A percentile compares a stretch with the other conserved stretches of the same genome.
Conservation (phyloP, 2,329 filamentous ascomycete species). For the Diaporthe batatas region DNA sequence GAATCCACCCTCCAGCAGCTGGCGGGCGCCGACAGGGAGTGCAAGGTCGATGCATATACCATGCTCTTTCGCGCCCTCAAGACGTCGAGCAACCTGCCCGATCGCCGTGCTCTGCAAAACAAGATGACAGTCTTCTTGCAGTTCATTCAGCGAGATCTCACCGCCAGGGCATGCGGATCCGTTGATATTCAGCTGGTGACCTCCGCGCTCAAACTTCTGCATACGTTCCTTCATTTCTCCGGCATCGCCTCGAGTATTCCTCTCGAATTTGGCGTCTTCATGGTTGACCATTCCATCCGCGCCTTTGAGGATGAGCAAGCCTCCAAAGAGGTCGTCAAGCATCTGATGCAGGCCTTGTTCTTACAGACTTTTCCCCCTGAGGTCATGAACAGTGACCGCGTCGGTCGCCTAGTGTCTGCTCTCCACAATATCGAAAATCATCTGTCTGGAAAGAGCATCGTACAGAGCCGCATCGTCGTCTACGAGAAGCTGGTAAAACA, state of each 20-base stretch:
- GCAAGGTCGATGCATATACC: conserved; percentile 87
- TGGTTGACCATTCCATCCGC: conserved; percentile 84
- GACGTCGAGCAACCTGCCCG: conserved; percentile 85
- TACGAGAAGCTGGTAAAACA: conserved; percentile 84
- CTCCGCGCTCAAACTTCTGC: conserved; percentile 82
- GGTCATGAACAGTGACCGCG: conserved; percentile 79
- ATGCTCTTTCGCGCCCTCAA: conserved; percentile 82
- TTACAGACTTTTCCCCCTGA: conserved; percentile 83
- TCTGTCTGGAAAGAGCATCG: conserved; percentile 83
- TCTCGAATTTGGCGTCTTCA: conserved; percentile 82
- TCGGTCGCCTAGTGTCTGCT: conserved; percentile 77
- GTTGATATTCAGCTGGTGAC: conserved; percentile 79
- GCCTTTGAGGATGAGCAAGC: conserved; percentile 76
- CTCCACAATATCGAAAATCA: conserved; percentile 80
- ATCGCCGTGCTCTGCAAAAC: conserved; percentile 76
- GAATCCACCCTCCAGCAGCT: conserved; percentile 88
- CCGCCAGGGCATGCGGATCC: conserved; percentile 67
- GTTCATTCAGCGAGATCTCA: conserved; percentile 87
- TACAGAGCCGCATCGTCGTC: conserved; percentile 81
- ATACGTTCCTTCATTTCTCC: conserved; percentile 80
- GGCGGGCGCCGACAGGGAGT: conserved; percentile 77
- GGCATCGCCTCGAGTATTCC: conserved; percentile 78
- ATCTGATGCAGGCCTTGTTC: conserved; percentile 84
- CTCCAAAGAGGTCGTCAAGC: conserved; percentile 83
- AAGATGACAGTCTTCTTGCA: conserved; percentile 84